These are phyloP conservation scores for Phlebopus sp. DNA, from an alignment of 1,284 basidiomycete genomes.

Conservation along the genomic window DNA sequence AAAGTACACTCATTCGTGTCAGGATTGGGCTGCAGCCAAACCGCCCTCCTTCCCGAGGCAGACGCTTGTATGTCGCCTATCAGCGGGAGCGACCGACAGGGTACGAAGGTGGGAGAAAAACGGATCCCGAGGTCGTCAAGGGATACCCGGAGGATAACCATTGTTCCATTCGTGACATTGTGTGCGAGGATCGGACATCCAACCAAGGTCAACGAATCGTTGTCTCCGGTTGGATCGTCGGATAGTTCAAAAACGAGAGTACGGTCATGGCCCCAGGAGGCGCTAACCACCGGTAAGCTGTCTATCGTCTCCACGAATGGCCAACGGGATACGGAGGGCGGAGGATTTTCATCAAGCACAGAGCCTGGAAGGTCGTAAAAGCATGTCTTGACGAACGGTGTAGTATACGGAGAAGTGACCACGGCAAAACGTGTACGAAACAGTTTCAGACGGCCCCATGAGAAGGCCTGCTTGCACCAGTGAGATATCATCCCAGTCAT, in stretches of 20 bases:
- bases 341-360: constrained; percentile 12
- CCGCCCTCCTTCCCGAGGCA: constrained; percentile 20
- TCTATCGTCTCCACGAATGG: constrained; percentile 10
- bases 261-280: constrained; percentile 17
- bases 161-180: background rate
- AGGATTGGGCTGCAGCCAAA: constrained; percentile 20
- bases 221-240: constrained; percentile 11
- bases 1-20: constrained; percentile 16
- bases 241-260: constrained; percentile 12
- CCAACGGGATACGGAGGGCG: constrained; percentile 12
- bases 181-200: constrained; percentile 3
- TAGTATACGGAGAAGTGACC: constrained; percentile 1
- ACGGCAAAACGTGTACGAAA: constrained; percentile 16
- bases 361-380: constrained; percentile 20
- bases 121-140: constrained; percentile 14
- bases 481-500: constrained; percentile 4
- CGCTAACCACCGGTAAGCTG: constrained; percentile 8
- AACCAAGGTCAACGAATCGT: constrained; percentile 19
- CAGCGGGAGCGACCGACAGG: constrained; percentile 11
- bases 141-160: constrained; percentile 14
- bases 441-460: constrained; percentile 12
- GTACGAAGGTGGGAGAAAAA: constrained; percentile 5
- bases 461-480: constrained; percentile 6
- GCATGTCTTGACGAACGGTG: constrained; percentile 8
- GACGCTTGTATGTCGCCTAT: constrained; percentile 19